phyloP scores from a whole-genome alignment of 2,329 filamentous ascomycete species.

The Moelleriella libera region DNA sequence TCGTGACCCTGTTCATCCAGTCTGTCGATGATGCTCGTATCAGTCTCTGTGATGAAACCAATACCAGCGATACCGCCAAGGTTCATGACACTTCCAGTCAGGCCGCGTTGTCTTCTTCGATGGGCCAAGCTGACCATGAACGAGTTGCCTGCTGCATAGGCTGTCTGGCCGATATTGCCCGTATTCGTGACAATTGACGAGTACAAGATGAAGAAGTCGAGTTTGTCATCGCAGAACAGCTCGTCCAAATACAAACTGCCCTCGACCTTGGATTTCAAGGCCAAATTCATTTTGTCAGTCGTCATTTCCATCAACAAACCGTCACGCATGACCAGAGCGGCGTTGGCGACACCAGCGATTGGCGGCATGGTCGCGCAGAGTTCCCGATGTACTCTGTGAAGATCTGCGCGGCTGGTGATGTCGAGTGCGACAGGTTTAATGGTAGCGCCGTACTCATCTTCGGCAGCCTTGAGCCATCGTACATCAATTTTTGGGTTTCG shows the following conservation, averaged over 20 bases:
- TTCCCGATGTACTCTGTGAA: conserved; percentile 1
- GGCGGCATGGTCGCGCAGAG: conserved; percentile 14
- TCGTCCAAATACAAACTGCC: conserved; percentile 17
- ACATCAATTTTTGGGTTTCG: not conserved
- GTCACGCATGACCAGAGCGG: conserved; percentile 29
- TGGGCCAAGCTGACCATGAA: conserved; percentile 24
- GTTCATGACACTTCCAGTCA: conserved; percentile 22
- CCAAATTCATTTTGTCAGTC: conserved; percentile 9
- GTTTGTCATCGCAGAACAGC: conserved; percentile 11
- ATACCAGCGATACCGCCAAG: conserved; percentile 22
- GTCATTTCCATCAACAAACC: conserved; percentile 14
- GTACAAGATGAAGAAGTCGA: conserved; percentile 25
- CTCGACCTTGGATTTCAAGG: conserved; percentile 19
- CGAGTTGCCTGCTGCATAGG: conserved; percentile 29
- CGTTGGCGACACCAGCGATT: conserved; percentile 27
- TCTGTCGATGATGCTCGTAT: not conserved
- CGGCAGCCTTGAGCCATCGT: not conserved
- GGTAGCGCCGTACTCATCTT: not conserved
- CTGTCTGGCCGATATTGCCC: conserved; percentile 23
- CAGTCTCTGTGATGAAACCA: conserved; percentile 11
- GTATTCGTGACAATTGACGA: conserved; percentile 14
- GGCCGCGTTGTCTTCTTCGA: conserved; percentile 20
- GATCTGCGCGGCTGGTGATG: not conserved
- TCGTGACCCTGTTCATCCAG: not conserved
- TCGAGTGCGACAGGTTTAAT: not conserved